phyloP scores from a whole-genome alignment of 257 asterid genomes.

The Plantago ovata region DNA sequence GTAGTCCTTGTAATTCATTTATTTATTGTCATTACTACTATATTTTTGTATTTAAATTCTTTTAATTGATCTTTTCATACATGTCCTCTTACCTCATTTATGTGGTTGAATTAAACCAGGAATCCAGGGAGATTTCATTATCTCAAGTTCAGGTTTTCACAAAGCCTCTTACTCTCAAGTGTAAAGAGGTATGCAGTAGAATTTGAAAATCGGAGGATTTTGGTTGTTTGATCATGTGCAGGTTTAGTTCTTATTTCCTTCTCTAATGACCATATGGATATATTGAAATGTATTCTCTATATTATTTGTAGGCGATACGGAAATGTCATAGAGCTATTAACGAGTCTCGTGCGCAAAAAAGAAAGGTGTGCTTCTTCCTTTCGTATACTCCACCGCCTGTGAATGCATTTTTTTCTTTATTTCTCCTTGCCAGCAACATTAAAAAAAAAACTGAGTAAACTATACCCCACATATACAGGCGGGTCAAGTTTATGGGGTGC shows the following conservation, averaged over 20 bases:
- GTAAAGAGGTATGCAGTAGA: constrained; percentile 71
- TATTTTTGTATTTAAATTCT: constrained; percentile 8
- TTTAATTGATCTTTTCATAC: background rate
- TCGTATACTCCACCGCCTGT: constrained; percentile 12
- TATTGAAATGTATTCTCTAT: constrained; percentile 20
- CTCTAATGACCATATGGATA: background rate
- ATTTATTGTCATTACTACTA: background rate
- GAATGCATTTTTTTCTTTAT: constrained; percentile 12
- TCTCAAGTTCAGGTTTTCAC: constrained; percentile 71
- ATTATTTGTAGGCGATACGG: constrained; percentile 69
- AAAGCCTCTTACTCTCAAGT: constrained; percentile 60
- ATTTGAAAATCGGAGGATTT: constrained; percentile 8
- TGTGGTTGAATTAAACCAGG: constrained; percentile 43
- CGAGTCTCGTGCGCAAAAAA: constrained; percentile 91
- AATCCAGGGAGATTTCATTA: constrained; percentile 68
- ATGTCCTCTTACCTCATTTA: constrained; percentile 1
- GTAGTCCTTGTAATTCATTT: constrained; percentile 30
- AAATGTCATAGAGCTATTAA: constrained; percentile 92
- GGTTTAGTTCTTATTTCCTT: constrained; percentile 4
- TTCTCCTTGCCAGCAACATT: constrained; percentile 4
- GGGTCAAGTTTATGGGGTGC: constrained; percentile 97
- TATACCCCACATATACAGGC: constrained; percentile 51
- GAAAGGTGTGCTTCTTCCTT: constrained; percentile 61
- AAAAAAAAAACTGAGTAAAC: constrained; percentile 15
- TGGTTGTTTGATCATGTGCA: constrained; percentile 9